These are phyloP conservation scores for Jaltomata sinuosa DNA, from an alignment of 257 asterid species.

Conservation along the genomic window DNA sequence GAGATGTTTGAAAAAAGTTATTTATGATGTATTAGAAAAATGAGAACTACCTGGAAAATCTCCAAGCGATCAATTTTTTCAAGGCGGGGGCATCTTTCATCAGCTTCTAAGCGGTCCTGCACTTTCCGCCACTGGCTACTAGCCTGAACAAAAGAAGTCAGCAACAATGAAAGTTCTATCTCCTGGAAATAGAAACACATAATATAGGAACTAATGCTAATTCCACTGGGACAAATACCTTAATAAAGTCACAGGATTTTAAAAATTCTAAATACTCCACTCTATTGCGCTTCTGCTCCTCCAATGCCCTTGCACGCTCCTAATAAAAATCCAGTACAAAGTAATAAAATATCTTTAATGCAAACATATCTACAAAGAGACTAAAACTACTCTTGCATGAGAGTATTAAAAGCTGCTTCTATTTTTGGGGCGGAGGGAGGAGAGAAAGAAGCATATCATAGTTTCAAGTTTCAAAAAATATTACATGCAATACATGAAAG, in stretches of 20 bases:
- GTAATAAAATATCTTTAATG: not conserved
- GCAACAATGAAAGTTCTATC: not conserved
- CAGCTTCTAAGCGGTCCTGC: conserved; percentile 83
- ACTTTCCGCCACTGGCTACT: conserved; percentile 98
- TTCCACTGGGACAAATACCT: conserved; percentile 31
- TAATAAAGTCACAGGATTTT: conserved; percentile 78
- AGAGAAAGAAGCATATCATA: not conserved
- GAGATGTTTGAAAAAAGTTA: not conserved
- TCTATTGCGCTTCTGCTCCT: conserved; percentile 62
- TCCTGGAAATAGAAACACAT: conserved; percentile 1
- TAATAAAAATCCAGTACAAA: conserved; percentile 22
- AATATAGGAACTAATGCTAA: not conserved
- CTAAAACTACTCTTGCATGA: not conserved
- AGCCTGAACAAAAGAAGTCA: conserved; percentile 40
- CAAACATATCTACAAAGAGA: not conserved
- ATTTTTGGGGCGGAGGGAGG: not conserved
- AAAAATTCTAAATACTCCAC: conserved; percentile 68
- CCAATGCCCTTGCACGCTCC: conserved; percentile 85
- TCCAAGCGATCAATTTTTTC: conserved; percentile 88
- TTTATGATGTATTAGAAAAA: not conserved
- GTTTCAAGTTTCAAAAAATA: not conserved
- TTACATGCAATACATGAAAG: not conserved
- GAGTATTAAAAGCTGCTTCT: not conserved
- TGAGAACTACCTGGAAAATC: conserved; percentile 67
- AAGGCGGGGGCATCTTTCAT: conserved; percentile 87